phyloP scores from a whole-genome alignment of 179 eudicot genomes.

The Vitellaria paradoxa region DNA sequence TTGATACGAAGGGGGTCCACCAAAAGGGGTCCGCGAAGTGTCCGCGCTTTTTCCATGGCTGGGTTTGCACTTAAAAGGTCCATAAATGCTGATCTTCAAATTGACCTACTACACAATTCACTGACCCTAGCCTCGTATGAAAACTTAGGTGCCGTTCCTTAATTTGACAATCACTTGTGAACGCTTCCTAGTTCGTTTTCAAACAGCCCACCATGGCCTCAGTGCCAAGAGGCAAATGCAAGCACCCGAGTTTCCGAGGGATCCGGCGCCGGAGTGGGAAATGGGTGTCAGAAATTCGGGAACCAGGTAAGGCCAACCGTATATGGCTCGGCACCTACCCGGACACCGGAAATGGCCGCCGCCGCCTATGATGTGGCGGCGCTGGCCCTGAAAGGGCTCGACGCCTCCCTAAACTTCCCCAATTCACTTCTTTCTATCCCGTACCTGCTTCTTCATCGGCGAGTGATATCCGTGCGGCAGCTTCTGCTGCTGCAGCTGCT shows the following conservation, averaged over 20 bases:
- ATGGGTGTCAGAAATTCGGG: constrained; percentile 90
- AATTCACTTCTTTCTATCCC: too few relatives aligned
- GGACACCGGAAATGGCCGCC: constrained; percentile 58
- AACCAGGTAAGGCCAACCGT: constrained; percentile 62
- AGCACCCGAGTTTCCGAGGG: constrained; percentile 57
- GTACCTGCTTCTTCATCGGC: too few relatives aligned
- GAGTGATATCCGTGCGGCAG: background rate
- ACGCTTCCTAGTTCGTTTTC: too few relatives aligned
- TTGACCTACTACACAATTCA: background rate
- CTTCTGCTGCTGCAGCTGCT: constrained; percentile 9
- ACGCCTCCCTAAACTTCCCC: constrained; percentile 30
- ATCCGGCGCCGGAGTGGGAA: constrained; percentile 67
- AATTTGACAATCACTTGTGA: background rate
- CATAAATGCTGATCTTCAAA: background rate
- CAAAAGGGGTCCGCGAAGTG: background rate
- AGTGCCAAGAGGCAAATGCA: constrained; percentile 4
- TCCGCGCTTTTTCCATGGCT: background rate
- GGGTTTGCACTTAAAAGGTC: background rate
- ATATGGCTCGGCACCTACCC: constrained; percentile 82
- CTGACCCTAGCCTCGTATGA: too few relatives aligned
- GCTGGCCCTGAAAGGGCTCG: constrained; percentile 8
- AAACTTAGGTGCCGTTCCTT: background rate
- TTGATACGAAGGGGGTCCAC: too few relatives aligned
- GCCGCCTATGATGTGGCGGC: too few relatives aligned
- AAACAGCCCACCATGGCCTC: background rate